These are phyloP conservation scores for Aspergillus sp. DNA, from an alignment of 2,329 filamentous ascomycete genomes.

Conservation along the genomic window DNA sequence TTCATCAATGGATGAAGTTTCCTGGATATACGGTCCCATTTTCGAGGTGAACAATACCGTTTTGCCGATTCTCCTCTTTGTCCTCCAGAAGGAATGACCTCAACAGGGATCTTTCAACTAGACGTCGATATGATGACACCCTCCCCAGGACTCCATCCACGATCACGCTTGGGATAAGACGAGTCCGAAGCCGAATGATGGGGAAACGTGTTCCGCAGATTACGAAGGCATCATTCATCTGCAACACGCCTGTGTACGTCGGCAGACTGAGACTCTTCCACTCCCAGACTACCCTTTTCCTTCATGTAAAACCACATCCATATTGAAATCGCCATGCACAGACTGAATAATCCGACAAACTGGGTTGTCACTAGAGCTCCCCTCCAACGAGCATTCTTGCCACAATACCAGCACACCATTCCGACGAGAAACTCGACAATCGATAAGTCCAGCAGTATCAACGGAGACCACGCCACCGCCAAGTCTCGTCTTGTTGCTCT, in stretches of 20 bases:
- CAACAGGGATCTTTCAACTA: neutral
- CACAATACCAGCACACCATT: neutral
- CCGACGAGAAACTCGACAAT: neutral
- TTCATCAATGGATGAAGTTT: neutral
- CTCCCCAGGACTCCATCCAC: neutral
- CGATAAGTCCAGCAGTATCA: neutral
- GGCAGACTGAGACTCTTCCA: neutral
- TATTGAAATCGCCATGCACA: neutral
- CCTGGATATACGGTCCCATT: neutral
- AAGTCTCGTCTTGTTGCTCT: neutral
- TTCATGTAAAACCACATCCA: neutral
- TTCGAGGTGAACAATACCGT: neutral
- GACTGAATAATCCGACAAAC: neutral
- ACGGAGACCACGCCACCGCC: neutral
- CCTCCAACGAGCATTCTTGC: neutral
- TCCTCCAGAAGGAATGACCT: neutral
- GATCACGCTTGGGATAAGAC: neutral
- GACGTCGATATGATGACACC: neutral
- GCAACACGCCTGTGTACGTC: neutral
- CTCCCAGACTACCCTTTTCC: neutral
- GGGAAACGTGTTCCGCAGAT: neutral
- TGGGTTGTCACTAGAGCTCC: neutral
- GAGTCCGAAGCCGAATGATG: neutral
- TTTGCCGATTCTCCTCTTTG: neutral
- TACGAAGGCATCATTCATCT: neutral